Conservation (phyloP, 2,329 filamentous ascomycete genomes). For the Cryphonectria japonica region DNA sequence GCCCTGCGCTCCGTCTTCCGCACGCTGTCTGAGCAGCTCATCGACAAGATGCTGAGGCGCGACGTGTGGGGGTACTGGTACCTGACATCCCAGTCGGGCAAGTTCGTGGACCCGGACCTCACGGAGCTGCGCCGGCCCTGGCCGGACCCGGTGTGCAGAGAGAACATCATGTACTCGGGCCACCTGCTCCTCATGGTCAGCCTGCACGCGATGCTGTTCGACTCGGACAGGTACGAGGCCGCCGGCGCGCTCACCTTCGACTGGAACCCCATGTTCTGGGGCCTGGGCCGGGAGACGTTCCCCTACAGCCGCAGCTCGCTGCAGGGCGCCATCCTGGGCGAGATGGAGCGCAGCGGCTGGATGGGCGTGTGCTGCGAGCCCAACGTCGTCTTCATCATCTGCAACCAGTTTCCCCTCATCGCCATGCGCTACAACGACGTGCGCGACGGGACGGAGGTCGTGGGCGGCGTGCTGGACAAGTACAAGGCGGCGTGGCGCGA, state of each 20-base stretch:
- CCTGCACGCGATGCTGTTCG: slow-evolving; percentile 43
- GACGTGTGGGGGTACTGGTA: slow-evolving; percentile 51
- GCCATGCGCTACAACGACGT: slow-evolving; percentile 44
- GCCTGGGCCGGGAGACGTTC: slow-evolving; percentile 42
- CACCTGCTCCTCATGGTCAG: slow-evolving; percentile 19
- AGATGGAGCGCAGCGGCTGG: slow-evolving; percentile 45
- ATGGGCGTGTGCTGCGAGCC: slow-evolving; percentile 49
- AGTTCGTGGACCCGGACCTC: slow-evolving; percentile 40
- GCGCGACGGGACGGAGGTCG: slow-evolving; percentile 38
- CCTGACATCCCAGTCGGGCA: slow-evolving; percentile 41
- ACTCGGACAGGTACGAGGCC: slow-evolving; percentile 45
- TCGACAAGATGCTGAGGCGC: slow-evolving; percentile 46
- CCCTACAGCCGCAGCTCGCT: slow-evolving; percentile 38
- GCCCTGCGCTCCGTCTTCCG: slow-evolving; percentile 41
- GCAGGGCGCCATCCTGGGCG: slow-evolving; percentile 41
- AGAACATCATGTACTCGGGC: slow-evolving; percentile 44
- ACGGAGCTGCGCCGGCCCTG: slow-evolving; percentile 45
- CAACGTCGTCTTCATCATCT: slow-evolving; percentile 45
- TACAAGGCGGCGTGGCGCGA: slow-evolving; percentile 42
- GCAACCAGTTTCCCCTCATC: slow-evolving; percentile 49
- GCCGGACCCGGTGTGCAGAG: slow-evolving; percentile 44
- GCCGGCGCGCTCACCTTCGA: slow-evolving; percentile 39
- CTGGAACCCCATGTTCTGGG: slow-evolving; percentile 46
- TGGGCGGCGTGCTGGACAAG: slow-evolving; percentile 40
- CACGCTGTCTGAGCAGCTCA: slow-evolving; percentile 39